Evolutionary conservation across 2,329 filamentous ascomycete species (phyloP), one percentile per base, ranked within the genome.

Genomic region (Trichophyton mentagrophytes): DNA sequence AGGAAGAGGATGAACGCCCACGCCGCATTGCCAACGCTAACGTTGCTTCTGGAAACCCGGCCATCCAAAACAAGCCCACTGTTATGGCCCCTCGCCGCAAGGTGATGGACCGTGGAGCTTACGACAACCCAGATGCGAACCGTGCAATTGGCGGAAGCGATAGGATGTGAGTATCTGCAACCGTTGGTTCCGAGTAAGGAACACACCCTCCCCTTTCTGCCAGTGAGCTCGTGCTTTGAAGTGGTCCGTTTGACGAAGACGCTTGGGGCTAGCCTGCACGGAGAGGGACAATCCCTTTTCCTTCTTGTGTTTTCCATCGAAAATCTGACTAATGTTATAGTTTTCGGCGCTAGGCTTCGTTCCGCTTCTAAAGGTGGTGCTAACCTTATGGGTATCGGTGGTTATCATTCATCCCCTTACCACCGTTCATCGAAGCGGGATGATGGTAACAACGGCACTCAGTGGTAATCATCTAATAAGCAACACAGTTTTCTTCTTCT

Each of bases 101-200:
- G 83, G 86, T 91, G 79, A 85, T 90, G 70, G 88, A 87, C 73
- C 84, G 84, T 15, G 51, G 51, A 71, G 81, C 71, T 59, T 72
- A 69, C 69, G 84, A 89, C 73, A 85, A 83, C 74, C 84, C 85
- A 68, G 85, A 88, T 72, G 85, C 85, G 76, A 86, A 82, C 80
- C 84, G 86, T 77, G 85, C 85, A 77, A 83, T 88, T 72, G 86
- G 85, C 75, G 85, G 86, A 78, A 89, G 86, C 82, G 87, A 90
- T 80, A 87, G 90, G 88, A 95, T 96, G 90, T 96, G 89, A 96
- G 90, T 95, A 79, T 81, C 80, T 83, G 81, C 77, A 78, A 81
- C 79, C 79, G 74, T 79, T 75, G 79, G 83, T 86, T 87, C 85
- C 84, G 88, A 86, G 87, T 90, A 91, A 92, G 88, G 86, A 87